Percentiles rank a stretch among this genome's conserved stretches.
Evolutionary conservation across 495 filamentous ascomycete genomes (phyloP).

Genomic region (Corynascus novoguineensis): DNA sequence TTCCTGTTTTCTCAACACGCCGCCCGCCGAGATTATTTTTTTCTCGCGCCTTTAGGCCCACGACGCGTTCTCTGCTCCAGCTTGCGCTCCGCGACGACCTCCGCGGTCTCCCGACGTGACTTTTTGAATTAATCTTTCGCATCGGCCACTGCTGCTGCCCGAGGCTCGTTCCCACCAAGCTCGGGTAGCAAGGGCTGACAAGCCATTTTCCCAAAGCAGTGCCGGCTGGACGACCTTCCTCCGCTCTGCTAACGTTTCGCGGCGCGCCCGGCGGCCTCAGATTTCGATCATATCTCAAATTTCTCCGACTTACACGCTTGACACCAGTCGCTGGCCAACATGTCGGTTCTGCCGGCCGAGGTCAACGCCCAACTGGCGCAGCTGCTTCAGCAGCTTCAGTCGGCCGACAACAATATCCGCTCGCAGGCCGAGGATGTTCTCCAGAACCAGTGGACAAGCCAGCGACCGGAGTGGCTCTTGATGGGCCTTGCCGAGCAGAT

Average conservation of each 20-base stretch:
- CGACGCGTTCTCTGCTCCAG: constrained; percentile 10
- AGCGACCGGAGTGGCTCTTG: constrained; percentile 75
- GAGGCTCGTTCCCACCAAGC: constrained; percentile 5
- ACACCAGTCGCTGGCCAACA: constrained; percentile 32
- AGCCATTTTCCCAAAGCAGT: neutral
- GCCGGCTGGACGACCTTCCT: neutral
- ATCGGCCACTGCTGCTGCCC: constrained; percentile 5
- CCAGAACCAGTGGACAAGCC: constrained; percentile 78
- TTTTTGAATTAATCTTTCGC: neutral
- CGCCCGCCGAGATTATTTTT: constrained; percentile 9
- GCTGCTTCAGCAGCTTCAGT: constrained; percentile 79
- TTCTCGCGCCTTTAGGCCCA: constrained; percentile 3
- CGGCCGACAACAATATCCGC: constrained; percentile 81
- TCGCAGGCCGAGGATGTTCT: constrained; percentile 83
- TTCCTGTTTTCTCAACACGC: constrained; percentile 3
- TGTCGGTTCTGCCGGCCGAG: constrained; percentile 81
- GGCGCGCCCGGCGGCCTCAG: neutral
- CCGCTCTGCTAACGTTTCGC: neutral
- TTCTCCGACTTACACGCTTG: neutral
- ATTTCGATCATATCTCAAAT: neutral
- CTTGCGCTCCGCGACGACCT: neutral
- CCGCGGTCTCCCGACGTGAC: neutral
- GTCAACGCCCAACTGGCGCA: constrained; percentile 74
- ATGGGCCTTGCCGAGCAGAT: constrained; percentile 95
- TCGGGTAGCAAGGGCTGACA: constrained; percentile 18